These are phyloP conservation scores for Penicillium maclennaniae DNA, from an alignment of 495 filamentous ascomycete genomes.

Conservation along the genomic window DNA sequence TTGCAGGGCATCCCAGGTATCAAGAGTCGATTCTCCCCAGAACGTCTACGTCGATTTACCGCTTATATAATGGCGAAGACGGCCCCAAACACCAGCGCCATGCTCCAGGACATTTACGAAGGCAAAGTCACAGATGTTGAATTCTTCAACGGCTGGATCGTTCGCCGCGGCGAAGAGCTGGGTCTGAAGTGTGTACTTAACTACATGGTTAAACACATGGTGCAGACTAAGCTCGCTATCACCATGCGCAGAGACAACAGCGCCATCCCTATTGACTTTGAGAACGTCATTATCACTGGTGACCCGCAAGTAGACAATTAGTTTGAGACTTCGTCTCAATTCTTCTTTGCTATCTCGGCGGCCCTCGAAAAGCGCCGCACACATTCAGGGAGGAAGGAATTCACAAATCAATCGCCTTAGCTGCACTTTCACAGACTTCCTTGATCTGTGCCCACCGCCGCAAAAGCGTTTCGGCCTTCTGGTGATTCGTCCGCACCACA, in stretches of 20 bases:
- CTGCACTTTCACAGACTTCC: conserved; percentile 33
- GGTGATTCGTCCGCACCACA: conserved; percentile 16
- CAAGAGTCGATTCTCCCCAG: conserved; percentile 50
- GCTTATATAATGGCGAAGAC: conserved; percentile 59
- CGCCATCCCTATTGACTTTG: conserved; percentile 35
- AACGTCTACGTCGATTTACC: conserved; percentile 53
- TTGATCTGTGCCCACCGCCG: conserved; percentile 53
- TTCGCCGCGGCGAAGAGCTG: conserved; percentile 63
- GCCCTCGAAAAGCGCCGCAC: neutral
- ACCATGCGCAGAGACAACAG: conserved; percentile 20
- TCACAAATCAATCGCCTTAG: conserved; percentile 21
- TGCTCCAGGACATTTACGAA: conserved; percentile 70
- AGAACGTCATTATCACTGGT: conserved; percentile 12
- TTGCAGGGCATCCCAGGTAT: conserved; percentile 58
- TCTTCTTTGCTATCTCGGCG: neutral
- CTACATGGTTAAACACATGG: conserved; percentile 59
- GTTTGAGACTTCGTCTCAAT: neutral
- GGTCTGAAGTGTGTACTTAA: conserved; percentile 64
- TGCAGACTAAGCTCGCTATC: conserved; percentile 34
- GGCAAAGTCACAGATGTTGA: conserved; percentile 70
- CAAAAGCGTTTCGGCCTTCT: conserved; percentile 35
- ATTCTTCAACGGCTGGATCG: conserved; percentile 82
- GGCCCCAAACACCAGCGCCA: conserved; percentile 65
- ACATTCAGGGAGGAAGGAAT: neutral
- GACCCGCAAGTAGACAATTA: conserved; percentile 5